Base-by-base conservation (phyloP, 176 grass and related monocot genomes). In the Coix lacrymajobi region DNA sequence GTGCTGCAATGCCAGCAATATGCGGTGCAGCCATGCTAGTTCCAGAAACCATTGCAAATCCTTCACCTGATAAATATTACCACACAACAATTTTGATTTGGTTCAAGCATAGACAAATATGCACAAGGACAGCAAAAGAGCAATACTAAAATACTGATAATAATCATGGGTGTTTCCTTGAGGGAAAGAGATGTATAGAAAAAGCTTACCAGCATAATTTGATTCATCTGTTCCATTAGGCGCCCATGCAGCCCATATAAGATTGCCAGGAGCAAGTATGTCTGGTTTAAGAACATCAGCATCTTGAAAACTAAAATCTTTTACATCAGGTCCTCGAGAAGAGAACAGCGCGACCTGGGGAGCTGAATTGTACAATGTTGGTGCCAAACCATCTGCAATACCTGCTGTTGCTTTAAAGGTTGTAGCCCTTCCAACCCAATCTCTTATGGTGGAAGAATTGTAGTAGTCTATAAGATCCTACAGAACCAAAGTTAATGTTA, bases 261-360 rank as follows among this genome's bases (percentile, higher is more conserved):
- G 89, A 92, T 94, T 94, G 19, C 96, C 96, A 82, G 93, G 96
- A 79, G 96, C 91, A 5, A 99, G 88, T 75, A 99, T 93, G 39
- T 99, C 93, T 74, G 96, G 96, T 71, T 99, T 99, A 31, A 99
- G 93, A 56, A 99, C 87, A 84, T 99, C 96, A 63, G 96, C 96
- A 77, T 99, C 96, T 93, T 94, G 89, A 85, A 99, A 99, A 66
- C 91, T 99, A 79, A 99, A 99, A 92, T 99, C 96, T 79, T 96
- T 99, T 32, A 99, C 96, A 90, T 96, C 96, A 44, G 96, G 96
- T 28, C 96, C 96, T 84, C 96, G 77, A 30, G 96, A 99, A 77
- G 96, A 99, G 84, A 99, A 99, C 71, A 99, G 52, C 0, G 96
- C 96, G 75, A 99, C 96, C 77, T 99, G 93, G 11, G 96, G 96